Evolutionary conservation across 108 stramenopile species (phyloP), one percentile per base, ranked within the genome.

Genomic region (Cylindrotheca closterium): DNA sequence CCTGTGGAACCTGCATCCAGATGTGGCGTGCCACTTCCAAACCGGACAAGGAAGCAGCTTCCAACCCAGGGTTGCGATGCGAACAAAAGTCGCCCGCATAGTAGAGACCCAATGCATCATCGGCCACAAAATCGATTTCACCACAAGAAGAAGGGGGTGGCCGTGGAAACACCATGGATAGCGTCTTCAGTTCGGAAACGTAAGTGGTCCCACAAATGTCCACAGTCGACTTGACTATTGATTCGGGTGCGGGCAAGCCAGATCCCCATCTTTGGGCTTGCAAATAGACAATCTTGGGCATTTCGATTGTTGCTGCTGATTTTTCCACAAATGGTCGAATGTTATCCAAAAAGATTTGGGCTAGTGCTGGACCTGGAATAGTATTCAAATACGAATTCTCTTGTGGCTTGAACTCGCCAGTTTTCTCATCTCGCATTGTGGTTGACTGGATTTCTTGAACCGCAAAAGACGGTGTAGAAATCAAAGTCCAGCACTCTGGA

Each of bases 1-100:
- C 12, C 17, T 17, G 42, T 17, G n/a, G n/a, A n/a, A n/a, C n/a
- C n/a, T n/a, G n/a, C n/a, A n/a, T n/a, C n/a, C n/a, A n/a, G n/a
- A 67, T 67, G 50, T 81, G 70, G 55, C 67, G 61, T 0, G 86
- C 86, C 12, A 72, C 75, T 70, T 83, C 71, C 25, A 67, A 51
- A 3, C 86, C 86, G 25, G 86, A 87, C 25, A 87, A 31, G 8
- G 75, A 68, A 26, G 86, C 80, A 0, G 75, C 75, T 69, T 87
- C 86, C 47, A 83, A 70, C 4, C 86, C 86, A 45, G 86, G 86
- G 55, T 78, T 83, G 28, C 64, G 48, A 22, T 30, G 31, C 0
- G 86, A 87, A 58, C 81, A 70, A 68, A 87, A 81, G 51, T 87
- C 86, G 26, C 86, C 86, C 0, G 86, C 86, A 31, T 87, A 81